Evolutionary conservation across 202 grass and related monocot species (phyloP).

Genomic region (Schoenoplectus triqueter): DNA sequence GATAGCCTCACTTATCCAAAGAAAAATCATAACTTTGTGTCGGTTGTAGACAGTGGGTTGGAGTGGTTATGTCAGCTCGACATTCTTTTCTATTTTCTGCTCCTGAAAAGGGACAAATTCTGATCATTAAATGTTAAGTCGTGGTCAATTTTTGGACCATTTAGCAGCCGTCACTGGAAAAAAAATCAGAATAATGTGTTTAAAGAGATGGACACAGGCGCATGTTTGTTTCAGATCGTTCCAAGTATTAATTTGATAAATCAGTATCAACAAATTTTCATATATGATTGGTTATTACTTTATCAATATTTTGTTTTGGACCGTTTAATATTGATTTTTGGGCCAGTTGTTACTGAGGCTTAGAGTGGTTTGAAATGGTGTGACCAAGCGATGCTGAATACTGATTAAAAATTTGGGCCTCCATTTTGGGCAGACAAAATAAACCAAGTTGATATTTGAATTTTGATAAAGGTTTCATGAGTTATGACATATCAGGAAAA

Average conservation of each 20-base stretch:
- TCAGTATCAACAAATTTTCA: neutral
- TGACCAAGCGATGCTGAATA: neutral
- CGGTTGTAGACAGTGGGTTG: slow-evolving; percentile 15
- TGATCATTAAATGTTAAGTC: neutral
- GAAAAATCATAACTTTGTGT: neutral
- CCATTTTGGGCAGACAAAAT: too few species aligned
- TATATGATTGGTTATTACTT: neutral
- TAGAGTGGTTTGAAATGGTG: neutral
- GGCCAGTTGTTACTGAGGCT: neutral
- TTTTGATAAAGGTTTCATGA: too few species aligned
- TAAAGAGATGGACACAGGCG: neutral
- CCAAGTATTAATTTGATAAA: neutral
- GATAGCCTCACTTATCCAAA: neutral
- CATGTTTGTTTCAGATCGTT: neutral
- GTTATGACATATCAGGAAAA: too few species aligned
- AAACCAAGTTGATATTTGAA: too few species aligned
- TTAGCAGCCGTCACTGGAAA: neutral
- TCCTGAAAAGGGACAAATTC: neutral
- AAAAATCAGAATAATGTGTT: neutral
- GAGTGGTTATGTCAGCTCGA: neutral
- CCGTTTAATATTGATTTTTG: neutral
- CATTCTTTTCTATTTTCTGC: neutral
- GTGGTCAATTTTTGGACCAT: neutral
- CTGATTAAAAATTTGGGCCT: neutral
- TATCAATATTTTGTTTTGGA: too few species aligned